Evolutionary conservation across 148 eudicot species (phyloP).

Genomic region (Persicaria tinctoria): DNA sequence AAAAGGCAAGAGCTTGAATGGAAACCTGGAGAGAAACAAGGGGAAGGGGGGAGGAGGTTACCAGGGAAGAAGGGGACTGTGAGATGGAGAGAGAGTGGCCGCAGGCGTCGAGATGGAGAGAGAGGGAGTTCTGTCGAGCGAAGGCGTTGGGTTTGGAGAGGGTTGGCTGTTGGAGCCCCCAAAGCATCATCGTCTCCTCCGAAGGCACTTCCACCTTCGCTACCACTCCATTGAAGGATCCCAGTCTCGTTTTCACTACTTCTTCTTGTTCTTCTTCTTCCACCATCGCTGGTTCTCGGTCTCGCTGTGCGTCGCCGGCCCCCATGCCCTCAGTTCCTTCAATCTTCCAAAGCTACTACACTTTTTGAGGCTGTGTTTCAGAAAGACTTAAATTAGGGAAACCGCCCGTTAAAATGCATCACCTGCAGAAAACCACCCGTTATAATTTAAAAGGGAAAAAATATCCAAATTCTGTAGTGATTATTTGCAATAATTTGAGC

Average conservation of each 20-base stretch:
- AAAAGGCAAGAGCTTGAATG: neutral
- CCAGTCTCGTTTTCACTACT: conserved; percentile 34
- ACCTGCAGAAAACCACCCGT: no score
- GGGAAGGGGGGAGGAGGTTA: neutral
- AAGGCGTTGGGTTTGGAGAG: conserved; percentile 61
- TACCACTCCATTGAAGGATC: conserved; percentile 47
- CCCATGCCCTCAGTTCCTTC: neutral
- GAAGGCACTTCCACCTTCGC: conserved; percentile 33
- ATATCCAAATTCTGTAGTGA: no score
- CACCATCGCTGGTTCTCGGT: neutral
- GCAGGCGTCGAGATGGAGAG: conserved; percentile 64
- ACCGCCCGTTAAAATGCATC: no score
- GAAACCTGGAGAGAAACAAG: neutral
- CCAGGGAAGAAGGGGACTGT: conserved; percentile 93
- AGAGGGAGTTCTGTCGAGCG: conserved; percentile 59
- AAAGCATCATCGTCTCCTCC: conserved; percentile 76
- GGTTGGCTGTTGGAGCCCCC: conserved; percentile 86
- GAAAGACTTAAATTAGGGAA: no score
- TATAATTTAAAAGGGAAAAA: no score
- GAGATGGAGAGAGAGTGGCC: conserved; percentile 69
- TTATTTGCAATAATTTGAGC: no score
- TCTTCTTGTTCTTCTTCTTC: conserved; percentile 25
- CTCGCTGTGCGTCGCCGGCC: neutral
- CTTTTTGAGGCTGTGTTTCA: no score
- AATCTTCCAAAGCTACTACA: no score